A percentile compares a stretch with the other conserved stretches of the same genome.
phyloP scores from a whole-genome alignment of 1,139 yeast species.

The Debaryomycetaceae sp. region DNA sequence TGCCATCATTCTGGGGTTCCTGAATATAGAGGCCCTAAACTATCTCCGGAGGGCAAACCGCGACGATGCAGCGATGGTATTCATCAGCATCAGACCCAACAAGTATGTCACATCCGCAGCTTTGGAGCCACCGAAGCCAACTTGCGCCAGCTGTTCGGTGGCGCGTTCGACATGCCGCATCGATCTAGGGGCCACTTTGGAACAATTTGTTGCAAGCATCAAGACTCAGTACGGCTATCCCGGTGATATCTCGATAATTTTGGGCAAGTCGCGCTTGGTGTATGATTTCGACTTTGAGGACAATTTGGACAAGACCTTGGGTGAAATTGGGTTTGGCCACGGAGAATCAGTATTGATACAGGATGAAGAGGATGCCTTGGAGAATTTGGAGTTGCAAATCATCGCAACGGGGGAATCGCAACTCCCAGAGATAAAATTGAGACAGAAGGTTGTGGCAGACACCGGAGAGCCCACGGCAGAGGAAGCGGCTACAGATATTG shows the following conservation, averaged over 20 bases:
- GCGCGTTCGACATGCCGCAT: conserved; percentile 41
- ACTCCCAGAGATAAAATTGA: conserved; percentile 23
- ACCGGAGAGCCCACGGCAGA: conserved; percentile 15
- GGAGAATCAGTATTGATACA: conserved; percentile 66
- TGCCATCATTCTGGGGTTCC: conserved; percentile 89
- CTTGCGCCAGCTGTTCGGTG: conserved; percentile 72
- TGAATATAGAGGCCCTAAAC: conserved; percentile 67
- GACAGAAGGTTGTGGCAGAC: conserved; percentile 14
- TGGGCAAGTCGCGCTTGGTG: conserved; percentile 56
- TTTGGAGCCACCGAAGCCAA: conserved; percentile 56
- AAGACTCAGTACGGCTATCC: conserved; percentile 49
- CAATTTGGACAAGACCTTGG: conserved; percentile 47
- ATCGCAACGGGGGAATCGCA: conserved; percentile 17
- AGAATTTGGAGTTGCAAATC: conserved; percentile 66
- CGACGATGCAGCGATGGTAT: conserved; percentile 44
- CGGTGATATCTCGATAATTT: conserved; percentile 63
- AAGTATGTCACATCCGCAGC: conserved; percentile 64
- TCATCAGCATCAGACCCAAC: conserved; percentile 65
- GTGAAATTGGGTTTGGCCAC: conserved; percentile 50
- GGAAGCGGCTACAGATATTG: conserved; percentile 15
- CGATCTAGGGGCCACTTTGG: conserved; percentile 24
- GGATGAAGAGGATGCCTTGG: conserved; percentile 71
- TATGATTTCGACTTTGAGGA: conserved; percentile 92
- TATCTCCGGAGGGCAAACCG: conserved; percentile 31
- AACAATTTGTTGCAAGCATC: conserved; percentile 43